Base-by-base conservation (phyloP, 352 stramenopile species). In the Blastocystis sp. region DNA sequence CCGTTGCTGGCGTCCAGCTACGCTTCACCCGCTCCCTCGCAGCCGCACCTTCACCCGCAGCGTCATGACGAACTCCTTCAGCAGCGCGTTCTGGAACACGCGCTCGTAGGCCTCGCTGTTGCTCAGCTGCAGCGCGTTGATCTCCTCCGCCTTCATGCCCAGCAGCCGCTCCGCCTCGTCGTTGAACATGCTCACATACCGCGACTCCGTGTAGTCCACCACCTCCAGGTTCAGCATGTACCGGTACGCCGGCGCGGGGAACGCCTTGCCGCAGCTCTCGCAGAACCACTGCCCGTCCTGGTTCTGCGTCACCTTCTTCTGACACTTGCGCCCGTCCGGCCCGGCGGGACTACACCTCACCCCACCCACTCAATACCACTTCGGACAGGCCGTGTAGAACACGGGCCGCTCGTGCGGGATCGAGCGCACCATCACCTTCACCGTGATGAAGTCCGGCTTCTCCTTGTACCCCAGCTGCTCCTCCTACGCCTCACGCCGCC, bases 31-130 rank as follows among this genome's bases (percentile, higher is more conserved):
- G 34, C 14, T 34, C 41, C 38, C 45, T 28, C 45, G 34, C 48
- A 17, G 21, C 48, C 48, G 5, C 41, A 84, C 53, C 60, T 84
- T 84, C 74, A 84, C 74, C 11, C 74, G 74, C 21, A 84, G 41
- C 74, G 52, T 66, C 17, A 84, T 67, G 1, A 84, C 34, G 52
- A 69, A 84, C 74, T 84, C 74, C 56, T 84, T 84, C 38, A 84
- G 66, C 11, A 84, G 40, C 41, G 21, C 45, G n/a, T 10, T 41
- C 61, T 84, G 65, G 53, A 84, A 84, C n/a, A 84, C 60, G 40
- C 66, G 43, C n/a, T 84, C 74, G n/a, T 53, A 84, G n/a, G 65
- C 74, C 19, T 69, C 60, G n/a, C 48, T 84, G 53, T 84, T 84
- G 23, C 23, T 69, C 28, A 59, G n/a, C 21, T 56, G n/a, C 11